Conservation (phyloP, 257 asterid species). For the Solanum chiquidenum region DNA sequence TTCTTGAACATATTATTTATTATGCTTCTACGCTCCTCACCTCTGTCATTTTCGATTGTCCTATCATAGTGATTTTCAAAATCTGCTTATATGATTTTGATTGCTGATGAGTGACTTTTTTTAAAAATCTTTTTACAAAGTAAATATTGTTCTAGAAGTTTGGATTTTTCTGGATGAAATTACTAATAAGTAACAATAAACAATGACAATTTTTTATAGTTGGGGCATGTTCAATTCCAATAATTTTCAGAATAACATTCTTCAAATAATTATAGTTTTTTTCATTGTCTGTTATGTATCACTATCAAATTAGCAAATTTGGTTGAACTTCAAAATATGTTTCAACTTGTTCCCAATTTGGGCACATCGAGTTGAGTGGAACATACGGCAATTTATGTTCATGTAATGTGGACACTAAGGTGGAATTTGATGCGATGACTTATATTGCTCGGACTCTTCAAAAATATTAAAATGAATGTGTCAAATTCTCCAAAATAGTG, state of each 20-base stretch:
- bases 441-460: neutral
- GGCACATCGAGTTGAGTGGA: neutral
- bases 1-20: neutral
- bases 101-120: neutral
- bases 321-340: neutral
- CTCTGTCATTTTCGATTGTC: neutral
- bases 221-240: neutral
- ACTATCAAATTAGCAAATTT: neutral
- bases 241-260: neutral
- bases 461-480: no score
- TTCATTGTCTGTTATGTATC: neutral
- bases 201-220: neutral
- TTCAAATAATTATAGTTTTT: neutral
- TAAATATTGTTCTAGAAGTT: neutral
- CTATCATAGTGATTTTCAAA: neutral
- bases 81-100: neutral
- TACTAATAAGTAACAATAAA: neutral
- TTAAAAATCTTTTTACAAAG: rapidly evolving
- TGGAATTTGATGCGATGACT: neutral
- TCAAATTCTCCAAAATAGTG: no score
- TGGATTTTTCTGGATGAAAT: neutral
- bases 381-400: neutral
- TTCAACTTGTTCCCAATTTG: neutral
- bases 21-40: neutral
- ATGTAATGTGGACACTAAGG: neutral